Evolutionary conservation across 2,329 filamentous ascomycete species (phyloP), one percentile per base, ranked within the genome.

Genomic region (Cercospora beticola): DNA sequence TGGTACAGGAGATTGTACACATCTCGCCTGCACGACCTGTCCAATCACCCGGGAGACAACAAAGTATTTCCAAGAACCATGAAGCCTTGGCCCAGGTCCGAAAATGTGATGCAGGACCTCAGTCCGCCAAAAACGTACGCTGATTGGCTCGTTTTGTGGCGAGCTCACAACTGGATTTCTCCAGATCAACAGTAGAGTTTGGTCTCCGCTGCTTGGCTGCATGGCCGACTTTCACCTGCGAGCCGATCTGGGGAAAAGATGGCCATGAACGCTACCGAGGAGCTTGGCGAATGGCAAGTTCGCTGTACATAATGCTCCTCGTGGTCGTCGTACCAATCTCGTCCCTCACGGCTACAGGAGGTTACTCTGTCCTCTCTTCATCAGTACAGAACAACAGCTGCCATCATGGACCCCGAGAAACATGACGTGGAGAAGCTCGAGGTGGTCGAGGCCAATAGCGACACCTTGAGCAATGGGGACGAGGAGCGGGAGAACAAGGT

Each of bases 401-500:
- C 64, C 40, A 30, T 14, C 62, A 64, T 66, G 58, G 58, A 66
- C 12, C 54, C 49, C 16, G 58, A 64, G 52, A 67, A 67, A 21
- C 60, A 64, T 14, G 65, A 67, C 63, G 52, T 64, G 18, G 61
- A 62, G 26, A 52, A 56, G 18, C 33, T 67, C 21, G 60, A 67
- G 65, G 36, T 33, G 7, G 60, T 64, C 9, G 60, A 58, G 28
- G 33, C 40, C 31, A 58, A 67, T 31, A 64, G 62, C 49, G 62
- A 64, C 33, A 43, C 60, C 36, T 30, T 66, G 65, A 66, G 64
- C 65, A 57, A 65, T 64, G 65, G 36, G 7, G 46, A 16, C 8
- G 36, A 18, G 14, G 33, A 68, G 28, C 31, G 62, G 16, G 64
- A 67, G 64, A 69, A 69, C 61, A 67, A 69, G 64, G 67, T 69